A percentile compares a stretch with the other conserved stretches of the same genome.
These are phyloP conservation scores for Melampsora larici-populina DNA, from an alignment of 1,284 basidiomycete species.

Conservation along the genomic window DNA sequence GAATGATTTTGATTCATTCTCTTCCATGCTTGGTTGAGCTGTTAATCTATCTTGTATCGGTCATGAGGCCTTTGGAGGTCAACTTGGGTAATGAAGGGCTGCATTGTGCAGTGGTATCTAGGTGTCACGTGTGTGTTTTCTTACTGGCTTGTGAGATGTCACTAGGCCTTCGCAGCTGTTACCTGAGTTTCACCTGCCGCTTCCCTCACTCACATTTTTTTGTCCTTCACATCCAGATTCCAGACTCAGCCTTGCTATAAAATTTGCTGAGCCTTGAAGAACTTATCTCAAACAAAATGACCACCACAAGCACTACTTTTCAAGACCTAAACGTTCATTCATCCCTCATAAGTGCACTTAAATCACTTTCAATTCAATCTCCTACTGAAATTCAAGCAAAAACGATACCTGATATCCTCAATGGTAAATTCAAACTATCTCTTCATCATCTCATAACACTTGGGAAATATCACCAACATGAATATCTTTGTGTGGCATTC, in stretches of 20 bases:
- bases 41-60: neutral
- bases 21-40: neutral
- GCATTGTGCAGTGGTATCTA: too few species aligned
- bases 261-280: too few species aligned
- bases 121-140: neutral
- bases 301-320: constrained; percentile 44
- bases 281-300: neutral
- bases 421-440: constrained; percentile 58
- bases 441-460: constrained; percentile 46
- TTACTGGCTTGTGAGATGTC: neutral
- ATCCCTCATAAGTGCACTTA: constrained; percentile 67
- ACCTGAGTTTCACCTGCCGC: neutral
- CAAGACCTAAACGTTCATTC: constrained; percentile 68
- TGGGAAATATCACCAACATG: neutral
- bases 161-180: neutral
- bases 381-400: constrained; percentile 88
- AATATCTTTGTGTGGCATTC: constrained; percentile 46
- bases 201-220: neutral
- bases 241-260: too few species aligned
- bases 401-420: constrained; percentile 81
- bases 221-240: too few species aligned
- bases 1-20: neutral
- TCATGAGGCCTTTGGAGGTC: neutral
- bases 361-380: constrained; percentile 74
- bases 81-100: neutral